Evolutionary conservation across 2,329 filamentous ascomycete genomes (phyloP), one percentile per base, ranked within the genome.

Genomic region (Diaporthe citrichinensis): DNA sequence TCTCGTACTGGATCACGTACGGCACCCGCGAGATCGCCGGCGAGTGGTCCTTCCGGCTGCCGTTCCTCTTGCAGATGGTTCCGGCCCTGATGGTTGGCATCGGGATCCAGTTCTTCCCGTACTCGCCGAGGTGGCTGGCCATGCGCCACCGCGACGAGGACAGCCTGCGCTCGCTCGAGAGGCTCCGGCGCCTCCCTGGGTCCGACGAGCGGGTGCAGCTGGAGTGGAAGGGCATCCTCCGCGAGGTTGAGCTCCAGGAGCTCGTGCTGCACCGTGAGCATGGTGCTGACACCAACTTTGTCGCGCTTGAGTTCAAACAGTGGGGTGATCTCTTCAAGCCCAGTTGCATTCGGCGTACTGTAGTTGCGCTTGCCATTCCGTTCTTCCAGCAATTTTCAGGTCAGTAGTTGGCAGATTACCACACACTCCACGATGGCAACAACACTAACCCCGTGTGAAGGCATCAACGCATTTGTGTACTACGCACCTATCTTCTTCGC

Each of bases 31-130:
- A 83, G 71, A 84, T 86, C 17, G 84, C 83, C 12, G 87, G 88
- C 25, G 76, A 83, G 17, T 81, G 81, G 1, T 78, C 87, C 3
- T 90, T 88, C 82, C 82, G 87, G 15, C 83, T 89, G 23, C 88
- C 88, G 0, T 85, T 89, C 68, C 86, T 84, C 1, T 76, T 89
- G n/a, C 88, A 90, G 78, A 90, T 92, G 74, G 78, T 85, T 0
- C 92, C 90, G 81, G 87, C 90, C 2, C 78, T 91, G 17, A 85
- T 92, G 55, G 84, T 93, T 1, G 84, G 88, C 10, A 76, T 81
- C 39, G 90, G 90, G 44, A 88, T 92, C 80, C 77, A 91, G 69
- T 85, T 92, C 79, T 87, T 92, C 14, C 84, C 84, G 0, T 80
- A 84, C 55, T 84, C 83, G 1, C 84, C 84, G 2, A 80, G 84